phyloP scores from a whole-genome alignment of 495 filamentous ascomycete species.

The Pyronema omphalodes region DNA sequence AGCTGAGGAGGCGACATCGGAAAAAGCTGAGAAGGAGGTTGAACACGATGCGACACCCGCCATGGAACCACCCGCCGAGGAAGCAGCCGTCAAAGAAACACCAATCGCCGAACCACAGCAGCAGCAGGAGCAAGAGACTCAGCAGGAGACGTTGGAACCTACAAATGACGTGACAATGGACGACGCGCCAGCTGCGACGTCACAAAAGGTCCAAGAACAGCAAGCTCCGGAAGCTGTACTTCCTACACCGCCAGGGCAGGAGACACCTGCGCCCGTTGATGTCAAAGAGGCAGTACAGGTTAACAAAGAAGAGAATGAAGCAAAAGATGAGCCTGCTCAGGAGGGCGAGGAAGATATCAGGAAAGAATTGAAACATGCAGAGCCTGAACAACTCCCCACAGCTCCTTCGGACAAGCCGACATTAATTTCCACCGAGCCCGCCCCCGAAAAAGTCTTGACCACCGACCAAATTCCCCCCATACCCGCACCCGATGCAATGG shows the following conservation, averaged over 20 bases:
- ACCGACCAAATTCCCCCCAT: not conserved
- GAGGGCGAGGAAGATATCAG: not conserved
- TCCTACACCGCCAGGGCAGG: not conserved
- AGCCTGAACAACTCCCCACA: not conserved
- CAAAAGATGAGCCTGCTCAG: not conserved
- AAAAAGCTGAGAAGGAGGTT: not conserved
- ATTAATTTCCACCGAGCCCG: not conserved
- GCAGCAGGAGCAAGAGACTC: constrained; percentile 6
- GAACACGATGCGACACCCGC: not conserved
- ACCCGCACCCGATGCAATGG: constrained; percentile 14
- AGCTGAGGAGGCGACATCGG: not conserved
- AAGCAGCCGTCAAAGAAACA: constrained; percentile 5
- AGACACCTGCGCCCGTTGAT: not conserved
- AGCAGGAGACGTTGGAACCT: constrained; percentile 1
- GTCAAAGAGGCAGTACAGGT: not conserved
- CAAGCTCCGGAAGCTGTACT: not conserved
- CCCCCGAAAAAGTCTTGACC: not conserved
- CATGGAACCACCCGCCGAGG: not conserved
- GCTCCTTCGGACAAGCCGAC: not conserved
- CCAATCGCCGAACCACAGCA: constrained; percentile 3
- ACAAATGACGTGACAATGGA: not conserved
- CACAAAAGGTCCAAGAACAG: not conserved
- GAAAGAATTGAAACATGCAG: not conserved
- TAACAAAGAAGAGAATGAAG: not conserved
- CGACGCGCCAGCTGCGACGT: not conserved